Conservation (phyloP, 1,284 basidiomycete genomes). For the Leucoagaricus sp. region DNA sequence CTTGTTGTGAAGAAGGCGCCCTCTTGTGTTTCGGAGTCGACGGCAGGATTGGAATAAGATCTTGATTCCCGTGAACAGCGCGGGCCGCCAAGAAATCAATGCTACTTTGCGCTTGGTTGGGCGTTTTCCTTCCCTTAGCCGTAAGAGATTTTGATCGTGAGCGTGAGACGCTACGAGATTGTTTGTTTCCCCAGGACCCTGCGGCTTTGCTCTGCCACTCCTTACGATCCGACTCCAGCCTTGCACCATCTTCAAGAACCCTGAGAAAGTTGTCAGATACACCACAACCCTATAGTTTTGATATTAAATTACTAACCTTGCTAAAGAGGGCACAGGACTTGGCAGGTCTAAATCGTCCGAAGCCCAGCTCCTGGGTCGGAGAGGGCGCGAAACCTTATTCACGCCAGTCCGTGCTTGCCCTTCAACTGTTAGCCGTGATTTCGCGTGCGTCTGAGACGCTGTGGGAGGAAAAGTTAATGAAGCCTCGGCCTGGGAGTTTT, state of each 20-base stretch:
- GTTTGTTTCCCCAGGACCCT: conserved; percentile 65
- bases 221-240: conserved; percentile 59
- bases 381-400: conserved; percentile 20
- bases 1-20: conserved; percentile 10
- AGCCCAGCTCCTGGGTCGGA: conserved; percentile 51
- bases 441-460: not conserved
- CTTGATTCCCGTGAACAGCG: conserved; percentile 63
- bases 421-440: not conserved
- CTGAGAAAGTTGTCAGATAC: conserved; percentile 39
- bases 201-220: conserved; percentile 66
- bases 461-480: conserved; percentile 1
- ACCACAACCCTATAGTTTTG: conserved; percentile 7
- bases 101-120: conserved; percentile 31
- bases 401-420: not conserved
- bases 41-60: conserved; percentile 49
- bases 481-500: not conserved
- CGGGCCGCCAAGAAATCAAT: conserved; percentile 63
- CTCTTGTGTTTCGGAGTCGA: conserved; percentile 22
- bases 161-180: conserved; percentile 60
- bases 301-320: conserved; percentile 45
- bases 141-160: conserved; percentile 62
- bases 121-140: conserved; percentile 34
- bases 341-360: conserved; percentile 60
- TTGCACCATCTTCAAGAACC: conserved; percentile 63
- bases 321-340: conserved; percentile 61